A percentile compares a stretch with the other conserved stretches of the same genome.
These are phyloP conservation scores for Xylariaceae sp. DNA, from an alignment of 2,329 filamentous ascomycete species.

Conservation along the genomic window DNA sequence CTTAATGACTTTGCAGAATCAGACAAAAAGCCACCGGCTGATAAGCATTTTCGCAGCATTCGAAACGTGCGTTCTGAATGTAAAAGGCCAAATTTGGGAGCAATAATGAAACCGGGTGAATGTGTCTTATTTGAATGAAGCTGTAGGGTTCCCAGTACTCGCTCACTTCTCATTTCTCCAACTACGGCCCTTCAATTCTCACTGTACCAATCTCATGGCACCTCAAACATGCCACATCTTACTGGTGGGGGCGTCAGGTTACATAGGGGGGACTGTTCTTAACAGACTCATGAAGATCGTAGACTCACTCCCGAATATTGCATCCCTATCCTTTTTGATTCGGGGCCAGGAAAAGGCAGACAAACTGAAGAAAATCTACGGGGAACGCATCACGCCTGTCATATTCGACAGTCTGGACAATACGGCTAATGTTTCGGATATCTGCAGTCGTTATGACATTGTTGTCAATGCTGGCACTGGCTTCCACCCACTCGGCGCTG, in stretches of 20 bases:
- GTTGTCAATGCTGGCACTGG: slow-evolving; percentile 38
- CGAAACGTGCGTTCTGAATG: not conserved
- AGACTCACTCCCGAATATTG: not conserved
- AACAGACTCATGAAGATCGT: slow-evolving; percentile 11
- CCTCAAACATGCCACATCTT: slow-evolving; percentile 6
- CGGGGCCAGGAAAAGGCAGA: slow-evolving; percentile 3
- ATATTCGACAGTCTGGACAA: slow-evolving; percentile 15
- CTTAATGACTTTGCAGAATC: not conserved
- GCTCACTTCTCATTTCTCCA: not conserved
- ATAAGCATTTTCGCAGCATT: not conserved
- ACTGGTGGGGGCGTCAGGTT: slow-evolving; percentile 18
- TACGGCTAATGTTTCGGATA: not conserved
- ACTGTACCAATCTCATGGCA: not conserved
- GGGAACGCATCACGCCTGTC: slow-evolving; percentile 8
- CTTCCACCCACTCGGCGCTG: slow-evolving; percentile 32
- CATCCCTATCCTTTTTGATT: slow-evolving; percentile 5
- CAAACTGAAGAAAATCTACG: slow-evolving; percentile 6
- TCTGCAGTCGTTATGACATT: slow-evolving; percentile 22
- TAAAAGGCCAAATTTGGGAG: not conserved
- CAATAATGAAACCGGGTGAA: not conserved
- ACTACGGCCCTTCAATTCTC: not conserved
- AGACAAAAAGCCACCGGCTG: not conserved
- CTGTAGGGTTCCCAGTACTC: not conserved
- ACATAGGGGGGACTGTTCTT: slow-evolving; percentile 20
- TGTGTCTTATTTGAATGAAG: not conserved